Evolutionary conservation across 441 rosid genomes (phyloP).

Genomic region (Manihot esculenta): DNA sequence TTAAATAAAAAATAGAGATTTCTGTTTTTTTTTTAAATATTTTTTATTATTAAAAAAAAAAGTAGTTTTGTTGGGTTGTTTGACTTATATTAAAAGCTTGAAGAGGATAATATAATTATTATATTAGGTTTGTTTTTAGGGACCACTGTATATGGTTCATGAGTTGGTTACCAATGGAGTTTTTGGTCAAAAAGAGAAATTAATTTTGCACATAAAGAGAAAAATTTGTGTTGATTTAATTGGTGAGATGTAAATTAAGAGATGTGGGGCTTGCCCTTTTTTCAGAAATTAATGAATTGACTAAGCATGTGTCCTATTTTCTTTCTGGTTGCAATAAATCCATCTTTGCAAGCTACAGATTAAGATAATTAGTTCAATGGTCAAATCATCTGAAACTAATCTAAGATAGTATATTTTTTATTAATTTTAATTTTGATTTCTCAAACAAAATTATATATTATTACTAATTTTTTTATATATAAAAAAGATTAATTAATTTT

Average conservation of each 20-base stretch:
- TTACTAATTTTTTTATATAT: no score
- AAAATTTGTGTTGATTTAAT: neutral
- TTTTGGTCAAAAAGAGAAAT: neutral
- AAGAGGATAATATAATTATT: neutral
- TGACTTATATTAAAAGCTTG: conserved; percentile 24
- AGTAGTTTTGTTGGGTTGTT: conserved; percentile 12
- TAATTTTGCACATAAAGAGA: no score
- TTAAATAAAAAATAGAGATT: neutral
- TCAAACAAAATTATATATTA: no score
- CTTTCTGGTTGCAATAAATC: neutral
- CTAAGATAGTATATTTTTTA: neutral
- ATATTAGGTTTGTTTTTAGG: neutral
- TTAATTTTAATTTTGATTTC: neutral
- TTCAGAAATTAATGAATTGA: neutral
- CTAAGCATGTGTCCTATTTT: neutral
- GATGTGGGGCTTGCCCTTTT: neutral
- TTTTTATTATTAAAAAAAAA: neutral
- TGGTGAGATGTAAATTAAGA: neutral
- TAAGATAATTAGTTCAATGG: neutral
- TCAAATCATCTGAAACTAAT: neutral
- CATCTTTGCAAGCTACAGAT: neutral
- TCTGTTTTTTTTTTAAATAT: no score
- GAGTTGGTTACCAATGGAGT: neutral
- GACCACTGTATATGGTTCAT: conserved; percentile 5
- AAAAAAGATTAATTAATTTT: no score